Percentiles rank a stretch among this genome's conserved stretches.
These are phyloP conservation scores for Novymonas esmeraldas DNA, from an alignment of 208 protist species.

Conservation along the genomic window DNA sequence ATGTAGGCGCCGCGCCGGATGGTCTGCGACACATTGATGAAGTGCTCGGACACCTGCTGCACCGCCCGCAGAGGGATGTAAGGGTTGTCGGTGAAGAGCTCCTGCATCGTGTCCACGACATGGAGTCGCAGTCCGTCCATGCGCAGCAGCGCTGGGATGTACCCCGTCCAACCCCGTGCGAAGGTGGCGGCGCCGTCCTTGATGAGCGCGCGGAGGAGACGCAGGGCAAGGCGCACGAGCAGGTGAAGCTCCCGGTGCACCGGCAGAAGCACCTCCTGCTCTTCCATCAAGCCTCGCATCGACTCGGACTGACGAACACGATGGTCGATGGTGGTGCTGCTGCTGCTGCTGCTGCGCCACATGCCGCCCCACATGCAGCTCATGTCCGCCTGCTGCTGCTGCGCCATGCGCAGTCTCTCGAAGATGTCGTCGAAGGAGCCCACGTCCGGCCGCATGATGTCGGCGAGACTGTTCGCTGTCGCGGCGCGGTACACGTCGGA, in stretches of 20 bases:
- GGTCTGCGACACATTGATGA: slow-evolving; percentile 33
- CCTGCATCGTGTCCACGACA: slow-evolving; percentile 62
- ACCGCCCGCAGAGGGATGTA: slow-evolving; percentile 38
- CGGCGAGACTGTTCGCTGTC: slow-evolving; percentile 21
- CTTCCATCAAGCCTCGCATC: slow-evolving; percentile 12
- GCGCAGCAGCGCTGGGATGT: slow-evolving; percentile 57
- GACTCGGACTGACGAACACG: not conserved
- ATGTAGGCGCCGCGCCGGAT: slow-evolving; percentile 51
- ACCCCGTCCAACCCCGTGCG: slow-evolving; percentile 43
- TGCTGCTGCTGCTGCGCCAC: slow-evolving; percentile 15
- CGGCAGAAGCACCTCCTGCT: slow-evolving; percentile 42
- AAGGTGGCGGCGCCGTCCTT: slow-evolving; percentile 29
- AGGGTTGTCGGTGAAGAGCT: slow-evolving; percentile 71
- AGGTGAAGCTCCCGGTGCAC: slow-evolving; percentile 62
- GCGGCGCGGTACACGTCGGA: slow-evolving; percentile 12
- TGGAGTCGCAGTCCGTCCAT: slow-evolving; percentile 57
- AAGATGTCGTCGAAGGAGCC: slow-evolving; percentile 16
- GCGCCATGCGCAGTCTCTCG: slow-evolving; percentile 17
- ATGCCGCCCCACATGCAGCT: slow-evolving; percentile 22
- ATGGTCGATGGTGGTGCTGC: not conserved
- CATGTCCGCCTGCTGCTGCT: slow-evolving; percentile 30
- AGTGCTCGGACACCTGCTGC: slow-evolving; percentile 48
- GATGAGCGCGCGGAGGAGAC: slow-evolving; percentile 65
- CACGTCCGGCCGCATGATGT: slow-evolving; percentile 7
- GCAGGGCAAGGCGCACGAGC: slow-evolving; percentile 59